These are phyloP conservation scores for Melanopsichium pennsylvanicum DNA, from an alignment of 1,284 basidiomycete species.

Conservation along the genomic window DNA sequence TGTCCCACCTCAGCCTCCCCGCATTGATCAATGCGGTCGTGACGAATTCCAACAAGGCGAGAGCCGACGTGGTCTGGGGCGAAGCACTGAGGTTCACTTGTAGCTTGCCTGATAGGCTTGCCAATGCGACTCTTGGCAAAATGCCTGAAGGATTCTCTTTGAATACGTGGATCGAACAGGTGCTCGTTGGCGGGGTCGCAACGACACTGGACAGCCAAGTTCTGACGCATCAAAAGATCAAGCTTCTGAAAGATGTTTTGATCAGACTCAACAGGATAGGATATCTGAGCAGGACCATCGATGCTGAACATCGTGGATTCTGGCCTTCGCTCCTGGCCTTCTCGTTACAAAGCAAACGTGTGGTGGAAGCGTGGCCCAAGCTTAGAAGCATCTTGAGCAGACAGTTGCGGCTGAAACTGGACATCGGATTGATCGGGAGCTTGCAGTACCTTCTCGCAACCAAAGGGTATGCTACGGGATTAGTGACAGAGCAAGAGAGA, in stretches of 20 bases:
- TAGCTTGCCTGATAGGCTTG: conserved; percentile 25
- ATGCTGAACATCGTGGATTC: conserved; percentile 7
- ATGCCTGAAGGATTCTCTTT: background rate
- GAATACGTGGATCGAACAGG: conserved; percentile 2
- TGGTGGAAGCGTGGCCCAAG: background rate
- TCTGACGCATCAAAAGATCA: background rate
- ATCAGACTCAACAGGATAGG: conserved; percentile 17
- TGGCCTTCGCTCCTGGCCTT: conserved; percentile 9
- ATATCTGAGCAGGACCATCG: conserved; percentile 7
- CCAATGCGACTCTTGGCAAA: conserved; percentile 18
- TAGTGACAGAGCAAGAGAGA: conserved; percentile 15
- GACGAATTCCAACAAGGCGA: conserved; percentile 9
- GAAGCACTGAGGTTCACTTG: conserved; percentile 18
- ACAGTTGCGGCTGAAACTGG: background rate
- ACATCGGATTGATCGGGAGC: conserved; percentile 9
- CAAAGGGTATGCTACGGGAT: background rate
- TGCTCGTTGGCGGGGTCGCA: conserved; percentile 18
- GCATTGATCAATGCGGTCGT: background rate
- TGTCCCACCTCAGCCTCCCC: conserved; percentile 4
- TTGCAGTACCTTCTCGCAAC: conserved; percentile 1
- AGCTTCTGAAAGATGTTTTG: conserved; percentile 7
- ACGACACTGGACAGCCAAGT: background rate
- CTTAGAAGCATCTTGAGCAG: background rate
- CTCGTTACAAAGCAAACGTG: background rate
- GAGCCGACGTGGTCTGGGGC: conserved; percentile 17